These are phyloP conservation scores for Crithidia brevicula DNA, from an alignment of 208 protist genomes.

Conservation along the genomic window DNA sequence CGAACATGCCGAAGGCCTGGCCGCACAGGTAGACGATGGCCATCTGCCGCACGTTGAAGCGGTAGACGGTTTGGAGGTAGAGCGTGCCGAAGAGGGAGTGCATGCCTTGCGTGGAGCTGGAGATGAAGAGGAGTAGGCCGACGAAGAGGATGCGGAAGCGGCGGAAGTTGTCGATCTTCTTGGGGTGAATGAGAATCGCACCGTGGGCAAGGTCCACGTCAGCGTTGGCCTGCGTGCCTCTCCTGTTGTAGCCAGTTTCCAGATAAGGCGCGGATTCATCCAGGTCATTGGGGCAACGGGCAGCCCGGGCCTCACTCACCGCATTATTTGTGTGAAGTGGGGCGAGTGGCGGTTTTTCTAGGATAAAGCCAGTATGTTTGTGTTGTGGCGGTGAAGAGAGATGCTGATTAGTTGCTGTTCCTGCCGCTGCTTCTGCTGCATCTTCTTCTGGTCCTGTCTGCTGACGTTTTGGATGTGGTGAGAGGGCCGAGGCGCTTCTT, in stretches of 20 bases:
- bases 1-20: conserved; percentile 25
- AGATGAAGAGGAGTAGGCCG: conserved; percentile 36
- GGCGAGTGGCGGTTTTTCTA: no score
- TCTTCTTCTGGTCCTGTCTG: no score
- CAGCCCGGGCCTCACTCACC: no score
- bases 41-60: conserved; percentile 26
- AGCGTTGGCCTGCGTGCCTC: not conserved
- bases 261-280: no score
- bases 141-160: conserved; percentile 48
- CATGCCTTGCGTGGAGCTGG: conserved; percentile 33
- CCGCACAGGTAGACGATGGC: conserved; percentile 38
- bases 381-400: no score
- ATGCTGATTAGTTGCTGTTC: no score
- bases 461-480: no score
- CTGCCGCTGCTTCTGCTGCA: no score
- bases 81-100: conserved; percentile 43
- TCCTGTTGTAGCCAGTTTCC: not conserved
- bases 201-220: not conserved
- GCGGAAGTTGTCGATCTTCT: conserved; percentile 37
- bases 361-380: no score
- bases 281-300: no score
- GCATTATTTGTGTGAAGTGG: no score
- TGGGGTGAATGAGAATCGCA: conserved; percentile 35
- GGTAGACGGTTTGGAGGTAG: conserved; percentile 35
- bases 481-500: no score